Conservation (phyloP, 2,329 filamentous ascomycete genomes). For the Venturia aucupariae region DNA sequence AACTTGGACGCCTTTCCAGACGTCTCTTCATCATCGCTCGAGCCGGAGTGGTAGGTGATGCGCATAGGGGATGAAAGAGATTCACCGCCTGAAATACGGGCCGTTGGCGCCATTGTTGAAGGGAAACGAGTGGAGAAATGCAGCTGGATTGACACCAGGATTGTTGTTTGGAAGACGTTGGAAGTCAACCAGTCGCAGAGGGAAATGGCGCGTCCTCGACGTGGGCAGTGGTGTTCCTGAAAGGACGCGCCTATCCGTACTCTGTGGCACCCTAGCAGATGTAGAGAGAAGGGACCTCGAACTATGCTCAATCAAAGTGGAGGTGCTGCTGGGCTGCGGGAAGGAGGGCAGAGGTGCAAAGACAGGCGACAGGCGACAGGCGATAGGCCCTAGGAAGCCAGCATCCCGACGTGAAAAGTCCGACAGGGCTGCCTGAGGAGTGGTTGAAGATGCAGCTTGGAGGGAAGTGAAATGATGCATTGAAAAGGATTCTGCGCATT, state of each 20-base stretch:
- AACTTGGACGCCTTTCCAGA: slow-evolving; percentile 2
- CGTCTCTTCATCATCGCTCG: slow-evolving; percentile 13
- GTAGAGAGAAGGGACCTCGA: neutral
- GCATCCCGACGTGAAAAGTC: slow-evolving; percentile 4
- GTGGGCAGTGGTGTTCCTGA: neutral
- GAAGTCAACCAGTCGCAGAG: neutral
- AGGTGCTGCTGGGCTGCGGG: too few species aligned
- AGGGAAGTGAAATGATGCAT: neutral
- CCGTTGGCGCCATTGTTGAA: slow-evolving; percentile 9
- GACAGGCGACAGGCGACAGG: too few species aligned
- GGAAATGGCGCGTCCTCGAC: neutral
- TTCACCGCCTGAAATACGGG: slow-evolving; percentile 9
- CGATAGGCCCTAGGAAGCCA: slow-evolving; percentile 3
- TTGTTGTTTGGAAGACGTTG: slow-evolving; percentile 9
- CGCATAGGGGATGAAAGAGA: slow-evolving; percentile 12
- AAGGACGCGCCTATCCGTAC: neutral
- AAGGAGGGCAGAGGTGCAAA: neutral
- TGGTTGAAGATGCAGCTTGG: neutral
- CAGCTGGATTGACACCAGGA: neutral
- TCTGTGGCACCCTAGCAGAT: slow-evolving; percentile 5
- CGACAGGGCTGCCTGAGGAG: neutral
- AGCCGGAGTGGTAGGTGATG: slow-evolving; percentile 7
- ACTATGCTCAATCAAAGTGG: slow-evolving; percentile 3
- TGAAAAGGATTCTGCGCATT: slow-evolving; percentile 3
- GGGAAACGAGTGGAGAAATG: neutral